These are phyloP conservation scores for Rubia balearica DNA, from an alignment of 305 asterid genomes.

Conservation along the genomic window DNA sequence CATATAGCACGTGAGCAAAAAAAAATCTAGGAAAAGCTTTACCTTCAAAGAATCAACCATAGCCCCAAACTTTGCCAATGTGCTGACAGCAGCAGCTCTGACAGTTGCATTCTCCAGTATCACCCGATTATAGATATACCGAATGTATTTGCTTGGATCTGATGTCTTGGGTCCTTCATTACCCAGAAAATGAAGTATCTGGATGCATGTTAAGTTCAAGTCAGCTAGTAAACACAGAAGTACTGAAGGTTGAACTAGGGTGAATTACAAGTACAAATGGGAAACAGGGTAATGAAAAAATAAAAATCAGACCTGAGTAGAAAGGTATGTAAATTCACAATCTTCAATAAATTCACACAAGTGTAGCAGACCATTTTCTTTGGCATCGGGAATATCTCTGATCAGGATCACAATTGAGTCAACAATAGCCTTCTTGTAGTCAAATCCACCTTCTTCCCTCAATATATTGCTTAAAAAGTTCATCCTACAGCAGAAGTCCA, in stretches of 20 bases:
- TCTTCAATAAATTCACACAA: constrained; percentile 98
- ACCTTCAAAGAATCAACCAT: constrained; percentile 82
- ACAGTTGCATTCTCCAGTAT: constrained; percentile 95
- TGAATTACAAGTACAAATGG: neutral
- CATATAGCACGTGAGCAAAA: neutral
- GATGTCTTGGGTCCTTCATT: constrained; percentile 93
- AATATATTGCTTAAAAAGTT: constrained; percentile 92
- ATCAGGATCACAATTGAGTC: constrained; percentile 95
- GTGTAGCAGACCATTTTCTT: constrained; percentile 94
- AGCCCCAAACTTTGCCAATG: constrained; percentile 90
- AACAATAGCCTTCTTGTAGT: constrained; percentile 94
- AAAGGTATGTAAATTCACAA: constrained; percentile 98
- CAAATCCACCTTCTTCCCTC: constrained; percentile 99
- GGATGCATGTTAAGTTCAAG: constrained; percentile 12
- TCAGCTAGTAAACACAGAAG: neutral
- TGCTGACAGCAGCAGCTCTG: constrained; percentile 95
- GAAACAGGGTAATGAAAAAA: constrained; percentile 18
- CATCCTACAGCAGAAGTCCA: constrained; percentile 49
- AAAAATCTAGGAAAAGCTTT: neutral
- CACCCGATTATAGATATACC: constrained; percentile 84
- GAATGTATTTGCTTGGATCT: constrained; percentile 14
- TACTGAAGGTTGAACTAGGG: neutral
- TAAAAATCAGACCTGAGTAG: constrained; percentile 67
- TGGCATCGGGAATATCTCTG: constrained; percentile 97
- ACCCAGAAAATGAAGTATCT: constrained; percentile 96